Conservation (phyloP, 2,329 filamentous ascomycete genomes). For the Microcyclospora tardicrescens region DNA sequence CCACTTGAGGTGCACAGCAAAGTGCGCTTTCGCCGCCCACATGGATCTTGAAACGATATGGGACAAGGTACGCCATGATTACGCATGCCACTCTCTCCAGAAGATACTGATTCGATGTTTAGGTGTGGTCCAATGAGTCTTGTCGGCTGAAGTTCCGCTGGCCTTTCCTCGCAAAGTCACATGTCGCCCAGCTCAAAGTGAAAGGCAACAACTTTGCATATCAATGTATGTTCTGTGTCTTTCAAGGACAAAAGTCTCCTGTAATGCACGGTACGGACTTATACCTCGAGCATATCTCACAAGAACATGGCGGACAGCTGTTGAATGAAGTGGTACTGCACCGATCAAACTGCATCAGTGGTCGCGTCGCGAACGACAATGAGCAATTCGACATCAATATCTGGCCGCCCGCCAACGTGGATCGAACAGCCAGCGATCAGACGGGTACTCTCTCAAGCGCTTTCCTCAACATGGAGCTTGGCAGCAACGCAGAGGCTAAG, state of each 20-base stretch:
- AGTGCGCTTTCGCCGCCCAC: constrained; percentile 32
- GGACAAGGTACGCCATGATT: constrained; percentile 7
- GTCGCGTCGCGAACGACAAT: constrained; percentile 24
- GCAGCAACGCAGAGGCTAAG: neutral
- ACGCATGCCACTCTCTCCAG: too few relatives aligned
- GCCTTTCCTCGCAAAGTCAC: constrained; percentile 35
- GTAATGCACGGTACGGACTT: constrained; percentile 28
- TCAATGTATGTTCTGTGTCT: constrained; percentile 37
- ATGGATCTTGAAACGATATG: constrained; percentile 16
- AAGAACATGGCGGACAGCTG: constrained; percentile 22
- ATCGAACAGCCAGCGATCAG: too few relatives aligned
- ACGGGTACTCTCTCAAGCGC: constrained; percentile 9
- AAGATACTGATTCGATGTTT: neutral
- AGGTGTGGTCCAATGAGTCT: constrained; percentile 8
- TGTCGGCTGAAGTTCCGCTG: constrained; percentile 33
- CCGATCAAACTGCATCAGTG: constrained; percentile 31
- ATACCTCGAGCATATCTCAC: constrained; percentile 33
- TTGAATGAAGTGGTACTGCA: constrained; percentile 27
- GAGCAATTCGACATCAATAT: constrained; percentile 39
- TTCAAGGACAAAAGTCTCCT: constrained; percentile 21
- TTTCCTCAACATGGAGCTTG: constrained; percentile 7
- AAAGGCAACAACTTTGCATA: constrained; percentile 22
- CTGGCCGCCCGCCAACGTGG: constrained; percentile 16
- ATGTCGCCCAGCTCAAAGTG: constrained; percentile 25
- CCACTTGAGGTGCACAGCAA: constrained; percentile 25